phyloP scores from a whole-genome alignment of 2,329 filamentous ascomycete genomes.

The Sarocladium strictum region DNA sequence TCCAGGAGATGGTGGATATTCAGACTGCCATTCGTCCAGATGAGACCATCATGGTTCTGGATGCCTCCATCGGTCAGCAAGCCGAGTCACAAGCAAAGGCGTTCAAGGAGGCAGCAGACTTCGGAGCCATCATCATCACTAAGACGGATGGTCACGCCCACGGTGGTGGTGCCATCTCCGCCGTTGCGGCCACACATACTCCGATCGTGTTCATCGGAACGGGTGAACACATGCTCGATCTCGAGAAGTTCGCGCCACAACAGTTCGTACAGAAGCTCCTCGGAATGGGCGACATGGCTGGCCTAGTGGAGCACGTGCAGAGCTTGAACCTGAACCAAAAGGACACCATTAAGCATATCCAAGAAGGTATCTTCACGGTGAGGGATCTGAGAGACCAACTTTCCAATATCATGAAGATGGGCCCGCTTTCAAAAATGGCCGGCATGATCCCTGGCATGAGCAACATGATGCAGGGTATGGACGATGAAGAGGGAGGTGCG shows the following conservation, averaged over 20 bases:
- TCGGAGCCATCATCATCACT: constrained; percentile 97
- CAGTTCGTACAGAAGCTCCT: constrained; percentile 91
- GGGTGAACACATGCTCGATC: constrained; percentile 91
- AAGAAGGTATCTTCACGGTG: constrained; percentile 92
- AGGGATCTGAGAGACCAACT: constrained; percentile 93
- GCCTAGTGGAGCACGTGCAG: constrained; percentile 93
- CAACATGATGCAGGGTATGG: constrained; percentile 90
- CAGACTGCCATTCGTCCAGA: constrained; percentile 85
- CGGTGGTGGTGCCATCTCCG: constrained; percentile 94
- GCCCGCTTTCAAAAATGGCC: constrained; percentile 91
- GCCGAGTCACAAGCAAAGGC: constrained; percentile 91
- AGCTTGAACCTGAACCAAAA: constrained; percentile 94
- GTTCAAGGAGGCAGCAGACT: constrained; percentile 96
- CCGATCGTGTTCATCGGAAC: constrained; percentile 98
- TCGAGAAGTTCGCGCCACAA: constrained; percentile 88
- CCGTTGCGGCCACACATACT: constrained; percentile 91
- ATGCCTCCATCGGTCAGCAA: constrained; percentile 93
- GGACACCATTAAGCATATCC: constrained; percentile 98
- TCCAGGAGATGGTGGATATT: constrained; percentile 97
- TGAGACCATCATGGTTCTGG: constrained; percentile 97
- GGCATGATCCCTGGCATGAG: constrained; percentile 97
- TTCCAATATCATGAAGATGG: constrained; percentile 99
- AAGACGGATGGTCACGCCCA: constrained; percentile 96
- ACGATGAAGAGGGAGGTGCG: constrained; percentile 89
- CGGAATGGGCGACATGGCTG: constrained; percentile 95